Base-by-base conservation (phyloP, 1,284 basidiomycete species). In the Bondarzewia mesenterica region DNA sequence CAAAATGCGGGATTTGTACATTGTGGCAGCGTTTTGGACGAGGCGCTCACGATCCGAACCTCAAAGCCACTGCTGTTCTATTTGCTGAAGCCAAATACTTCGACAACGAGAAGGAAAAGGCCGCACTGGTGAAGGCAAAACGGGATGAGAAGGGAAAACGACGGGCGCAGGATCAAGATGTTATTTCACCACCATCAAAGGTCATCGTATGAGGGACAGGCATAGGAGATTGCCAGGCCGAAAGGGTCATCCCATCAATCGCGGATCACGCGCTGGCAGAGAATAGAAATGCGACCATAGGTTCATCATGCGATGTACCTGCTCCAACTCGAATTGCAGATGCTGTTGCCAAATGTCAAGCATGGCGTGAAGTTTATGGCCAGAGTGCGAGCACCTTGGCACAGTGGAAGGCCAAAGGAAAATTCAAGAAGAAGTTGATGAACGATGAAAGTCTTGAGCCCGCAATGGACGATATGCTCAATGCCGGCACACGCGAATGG, bases 1-100 rank as follows among this genome's bases (percentile, higher is more conserved):
- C 36, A 4, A 46, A 37, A 12, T 25, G 27, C 3, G 18, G 37
- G 6, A 3, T 46, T 8, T 18, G 18, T n/a, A 39, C 27, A 8
- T 23, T 46, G 1, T 46, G 44, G 12, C 44, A 46, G 16, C 16
- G 44, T 12, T 46, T 46, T 20, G 44, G 44, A 21, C 36, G 44
- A 8, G 36, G 16, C 10, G 44, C 35, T 15, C 32, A 36, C 22
- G 21, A 26, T n/a, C 21, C 20, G 7, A 7, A 18, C 18, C n/a
- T 45, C 16, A 37, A n/a, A 3, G 43, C 32, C 6, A 45, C 16
- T 2, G 43, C 32, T 12, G 20, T 45, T 18, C 10, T 45, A 10
- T 23, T 45, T 18, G 43, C 23, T 5, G 43, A 45, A 12, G 15
- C 43, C 0, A 45, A 45, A 15, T 36, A 37, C n/a, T 45, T 45